These are phyloP conservation scores for Vigna trinervia DNA, from an alignment of 306 rosid genomes.

Conservation along the genomic window DNA sequence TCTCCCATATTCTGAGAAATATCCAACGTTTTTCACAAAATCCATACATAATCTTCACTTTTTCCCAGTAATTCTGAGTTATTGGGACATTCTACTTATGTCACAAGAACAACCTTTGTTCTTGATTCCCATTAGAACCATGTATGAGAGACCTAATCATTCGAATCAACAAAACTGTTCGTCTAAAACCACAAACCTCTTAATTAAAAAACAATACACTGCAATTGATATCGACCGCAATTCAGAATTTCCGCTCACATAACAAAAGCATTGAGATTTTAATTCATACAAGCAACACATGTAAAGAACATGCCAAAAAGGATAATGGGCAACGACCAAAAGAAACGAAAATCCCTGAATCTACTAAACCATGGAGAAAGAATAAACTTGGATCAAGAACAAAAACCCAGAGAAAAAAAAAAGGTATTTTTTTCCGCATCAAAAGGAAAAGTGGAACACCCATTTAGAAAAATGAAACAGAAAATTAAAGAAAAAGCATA, in stretches of 20 bases:
- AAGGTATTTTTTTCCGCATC: background rate
- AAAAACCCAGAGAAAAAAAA: background rate
- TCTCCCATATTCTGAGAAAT: conserved; percentile 13
- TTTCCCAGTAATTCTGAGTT: conserved; percentile 15
- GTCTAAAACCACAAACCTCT: conserved; percentile 3
- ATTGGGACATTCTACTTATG: conserved; percentile 20
- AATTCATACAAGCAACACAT: conserved; percentile 3
- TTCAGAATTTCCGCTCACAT: conserved; percentile 40
- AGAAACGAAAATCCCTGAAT: conserved; percentile 30
- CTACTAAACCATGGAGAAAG: conserved; percentile 31
- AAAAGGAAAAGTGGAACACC: conserved; percentile 17
- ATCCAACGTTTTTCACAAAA: background rate
- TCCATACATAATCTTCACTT: conserved; percentile 8
- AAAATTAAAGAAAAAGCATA: conserved; percentile 7
- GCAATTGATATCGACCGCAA: conserved; percentile 24
- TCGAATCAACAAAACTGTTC: conserved; percentile 19
- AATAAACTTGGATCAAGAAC: background rate
- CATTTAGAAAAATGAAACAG: conserved; percentile 12
- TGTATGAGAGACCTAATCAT: conserved; percentile 5
- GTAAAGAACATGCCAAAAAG: conserved; percentile 15
- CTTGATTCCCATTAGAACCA: background rate
- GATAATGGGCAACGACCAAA: conserved; percentile 11
- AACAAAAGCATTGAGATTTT: conserved; percentile 2
- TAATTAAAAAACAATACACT: conserved; percentile 7
- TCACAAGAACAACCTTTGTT: conserved; percentile 21